Base-by-base conservation (phyloP, 257 asterid genomes). In the Solanum chiquidenum region DNA sequence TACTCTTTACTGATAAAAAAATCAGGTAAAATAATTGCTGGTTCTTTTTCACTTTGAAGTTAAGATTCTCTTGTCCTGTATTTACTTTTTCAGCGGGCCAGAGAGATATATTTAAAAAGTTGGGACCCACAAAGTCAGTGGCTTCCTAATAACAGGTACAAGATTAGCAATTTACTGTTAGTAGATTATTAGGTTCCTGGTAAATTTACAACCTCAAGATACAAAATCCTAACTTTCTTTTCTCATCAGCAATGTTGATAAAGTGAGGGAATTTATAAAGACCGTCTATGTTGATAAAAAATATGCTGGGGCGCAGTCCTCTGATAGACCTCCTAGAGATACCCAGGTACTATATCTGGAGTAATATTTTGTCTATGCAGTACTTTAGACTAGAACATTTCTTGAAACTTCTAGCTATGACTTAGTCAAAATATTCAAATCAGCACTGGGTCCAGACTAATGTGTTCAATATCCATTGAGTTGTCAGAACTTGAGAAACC, bases 241-340 rank as follows among this genome's bases (percentile, higher is more conserved):
- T 5, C 82, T 86, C 90, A 91, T 91, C 96, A 97, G 99, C 93
- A 94, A 97, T 84, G 90, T 90, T 84, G 96, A 94, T 37, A 95
- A 96, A 92, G 92, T 96, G 87, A 95, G 98, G 42, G 96, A 93
- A 74, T 94, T 96, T 82, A 95, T 95, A 85, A 94, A 93, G 93
- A 90, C 87, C 83, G 95, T 94, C 75, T 96, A 93, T 40, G 90
- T 92, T n/a, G 93, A 94, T 80, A 94, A 92, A 89, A 94, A 84
- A 83, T 97, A 94, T 90, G 89, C 90, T 72, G 85, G 85, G 74
- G 95, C 90, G 16, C 93, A 91, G 85, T 91, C 96, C 83, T 90
- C 92, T 82, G 95, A 92, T 76, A 93, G 87, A 89, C 97, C 99
- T 88, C 98, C 98, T 49, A 92, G 94, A 91, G 97, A 94, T 93